Evolutionary conservation across 768 basidiomycete species (phyloP).

Genomic region (Termitomyces sp.): DNA sequence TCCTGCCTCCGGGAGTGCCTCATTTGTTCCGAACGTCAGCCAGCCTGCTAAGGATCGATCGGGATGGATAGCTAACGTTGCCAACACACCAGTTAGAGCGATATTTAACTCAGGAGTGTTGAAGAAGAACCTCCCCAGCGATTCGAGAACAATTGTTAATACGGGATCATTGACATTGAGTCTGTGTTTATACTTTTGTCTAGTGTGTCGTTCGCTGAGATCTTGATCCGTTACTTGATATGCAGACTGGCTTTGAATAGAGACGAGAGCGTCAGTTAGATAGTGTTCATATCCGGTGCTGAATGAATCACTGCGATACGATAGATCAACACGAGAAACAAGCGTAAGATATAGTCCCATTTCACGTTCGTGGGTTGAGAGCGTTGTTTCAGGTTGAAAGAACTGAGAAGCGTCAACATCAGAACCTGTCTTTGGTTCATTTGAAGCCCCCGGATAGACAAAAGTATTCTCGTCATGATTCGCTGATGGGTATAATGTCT

Average conservation of each 20-base stretch:
- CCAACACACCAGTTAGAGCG: conserved; percentile 76
- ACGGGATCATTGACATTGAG: conserved; percentile 76
- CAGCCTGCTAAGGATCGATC: conserved; percentile 84
- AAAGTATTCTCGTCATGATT: conserved; percentile 50
- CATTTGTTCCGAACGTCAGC: conserved; percentile 63
- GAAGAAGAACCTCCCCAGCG: conserved; percentile 72
- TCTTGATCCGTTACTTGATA: conserved; percentile 43
- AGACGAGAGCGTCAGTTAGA: conserved; percentile 64
- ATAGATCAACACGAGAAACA: conserved; percentile 72
- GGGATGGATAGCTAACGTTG: conserved; percentile 79
- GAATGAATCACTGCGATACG: conserved; percentile 63
- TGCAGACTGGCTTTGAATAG: conserved; percentile 60
- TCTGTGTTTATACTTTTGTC: conserved; percentile 58
- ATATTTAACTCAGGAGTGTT: conserved; percentile 87
- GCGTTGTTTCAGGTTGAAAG: conserved; percentile 64
- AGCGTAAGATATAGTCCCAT: conserved; percentile 75
- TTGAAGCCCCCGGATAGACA: conserved; percentile 33
- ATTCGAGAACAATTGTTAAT: conserved; percentile 62
- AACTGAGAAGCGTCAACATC: conserved; percentile 32
- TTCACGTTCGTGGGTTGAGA: conserved; percentile 78
- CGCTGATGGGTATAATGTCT: conserved; percentile 21
- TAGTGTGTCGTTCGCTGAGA: conserved; percentile 27
- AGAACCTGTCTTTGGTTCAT: conserved; percentile 14
- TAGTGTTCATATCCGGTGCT: conserved; percentile 86
- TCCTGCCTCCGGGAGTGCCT: conserved; percentile 21